Conservation (phyloP, 83 land plant species). For the Larix sibirica region DNA sequence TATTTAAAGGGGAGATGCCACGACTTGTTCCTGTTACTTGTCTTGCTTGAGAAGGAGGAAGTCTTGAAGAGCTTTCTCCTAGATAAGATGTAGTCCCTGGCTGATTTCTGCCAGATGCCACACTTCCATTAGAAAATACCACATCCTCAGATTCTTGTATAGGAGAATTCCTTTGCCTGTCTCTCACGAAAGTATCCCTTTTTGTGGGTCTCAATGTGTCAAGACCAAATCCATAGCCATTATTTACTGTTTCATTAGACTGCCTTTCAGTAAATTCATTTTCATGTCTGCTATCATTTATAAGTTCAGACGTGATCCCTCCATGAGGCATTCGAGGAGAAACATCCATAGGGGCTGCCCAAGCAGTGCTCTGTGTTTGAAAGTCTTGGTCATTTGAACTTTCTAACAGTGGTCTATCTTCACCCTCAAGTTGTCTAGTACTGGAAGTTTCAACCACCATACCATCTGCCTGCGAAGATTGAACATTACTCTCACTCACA, state of each 20-base stretch:
- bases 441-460: conserved; percentile 10
- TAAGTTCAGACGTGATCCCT: neutral
- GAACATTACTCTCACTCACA: conserved; percentile 37
- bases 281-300: neutral
- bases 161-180: neutral
- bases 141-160: neutral
- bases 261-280: neutral
- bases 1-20: conserved; percentile 6
- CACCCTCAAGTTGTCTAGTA: neutral
- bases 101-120: neutral
- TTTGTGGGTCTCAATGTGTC: neutral
- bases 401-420: neutral
- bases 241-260: neutral
- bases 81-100: conserved; percentile 5
- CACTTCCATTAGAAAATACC: neutral
- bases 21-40: neutral
- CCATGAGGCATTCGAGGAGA: neutral
- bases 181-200: neutral
- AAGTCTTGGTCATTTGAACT: neutral
- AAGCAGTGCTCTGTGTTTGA: neutral
- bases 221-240: neutral
- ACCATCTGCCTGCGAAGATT: conserved; percentile 28
- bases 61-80: neutral
- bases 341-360: neutral
- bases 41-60: neutral